Evolutionary conservation across 2,329 filamentous ascomycete genomes (phyloP), one percentile per base, ranked within the genome.

Genomic region (Huntiella moniliformis): DNA sequence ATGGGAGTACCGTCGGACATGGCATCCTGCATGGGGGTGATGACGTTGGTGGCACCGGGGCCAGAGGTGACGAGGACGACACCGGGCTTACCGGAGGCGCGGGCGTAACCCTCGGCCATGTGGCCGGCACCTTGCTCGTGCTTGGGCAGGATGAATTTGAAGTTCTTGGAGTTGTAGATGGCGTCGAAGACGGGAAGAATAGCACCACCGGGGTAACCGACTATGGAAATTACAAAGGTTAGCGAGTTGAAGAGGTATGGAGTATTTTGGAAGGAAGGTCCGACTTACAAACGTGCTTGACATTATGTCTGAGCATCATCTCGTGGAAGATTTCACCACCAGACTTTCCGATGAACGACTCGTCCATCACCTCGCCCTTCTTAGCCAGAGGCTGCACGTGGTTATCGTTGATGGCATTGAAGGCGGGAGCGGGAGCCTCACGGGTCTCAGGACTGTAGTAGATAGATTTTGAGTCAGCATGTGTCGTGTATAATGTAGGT

Each of bases 171-270:
- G 68, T 95, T 94, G 73, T 93, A 93, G 60, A 98, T 96, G 58
- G 91, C 91, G 63, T 98, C 91, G 67, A 95, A 96, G 38, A 96
- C 88, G 56, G 91, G 91, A 33, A 96, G 78, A 64, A 96, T 96
- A 53, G 91, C 87, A 60, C 91, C 88, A 56, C 88, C 88, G 54
- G 88, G 84, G 65, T 96, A 96, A 51, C 82, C 82, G 58, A 87
- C 79, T 83, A 44, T 22, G 45, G 13, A 39, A 34, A 35, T 10
- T 17, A 13, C 12, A 5, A 12, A 17, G 12, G 38, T 46, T 46
- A 46, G 45, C 33, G 38, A 13, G 2, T 8, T 28, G 22, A 7
- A 28, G 6, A 28, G 2, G 6, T 28, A 6, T 6, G 6, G 22
- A 28, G 4, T 4, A 22, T 28, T 28, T 28, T 7, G 22, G 22